phyloP scores from a whole-genome alignment of 805 yeast genomes.

The Saccharomycopsis lassenensis region DNA sequence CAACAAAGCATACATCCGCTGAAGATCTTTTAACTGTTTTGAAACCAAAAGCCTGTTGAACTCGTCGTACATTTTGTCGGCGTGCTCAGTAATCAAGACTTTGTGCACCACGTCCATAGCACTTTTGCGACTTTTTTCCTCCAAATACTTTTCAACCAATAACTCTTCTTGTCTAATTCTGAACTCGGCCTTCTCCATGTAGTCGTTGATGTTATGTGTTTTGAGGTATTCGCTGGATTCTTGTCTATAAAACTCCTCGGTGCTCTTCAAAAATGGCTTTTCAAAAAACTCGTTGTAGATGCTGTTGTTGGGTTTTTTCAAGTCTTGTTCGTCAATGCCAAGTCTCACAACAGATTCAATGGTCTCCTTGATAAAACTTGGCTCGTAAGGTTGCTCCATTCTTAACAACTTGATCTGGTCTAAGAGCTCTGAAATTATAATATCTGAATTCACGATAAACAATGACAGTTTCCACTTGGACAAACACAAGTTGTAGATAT shows the following conservation, averaged over 20 bases:
- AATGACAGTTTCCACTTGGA: conserved; percentile 80
- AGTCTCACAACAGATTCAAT: conserved; percentile 79
- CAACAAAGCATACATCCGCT: conserved; percentile 65
- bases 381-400: conserved; percentile 62
- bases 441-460: conserved; percentile 55
- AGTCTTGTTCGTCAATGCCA: conserved; percentile 85
- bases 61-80: conserved; percentile 64
- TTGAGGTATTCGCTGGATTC: conserved; percentile 61
- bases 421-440: conserved; percentile 60
- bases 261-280: conserved; percentile 57
- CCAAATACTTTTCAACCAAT: conserved; percentile 68
- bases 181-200: conserved; percentile 75
- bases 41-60: conserved; percentile 66
- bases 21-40: conserved; percentile 59
- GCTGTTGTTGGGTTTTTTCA: conserved; percentile 71
- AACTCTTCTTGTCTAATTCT: conserved; percentile 77
- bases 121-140: conserved; percentile 72
- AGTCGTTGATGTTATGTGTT: conserved; percentile 78
- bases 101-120: conserved; percentile 66
- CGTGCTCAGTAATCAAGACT: conserved; percentile 70
- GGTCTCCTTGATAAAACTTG: conserved; percentile 55
- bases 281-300: conserved; percentile 80
- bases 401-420: conserved; percentile 70
- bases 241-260: conserved; percentile 37
- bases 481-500: conserved; percentile 80